Evolutionary conservation across 129 eudicot genomes (phyloP).

Genomic region (Tagetes erecta): DNA sequence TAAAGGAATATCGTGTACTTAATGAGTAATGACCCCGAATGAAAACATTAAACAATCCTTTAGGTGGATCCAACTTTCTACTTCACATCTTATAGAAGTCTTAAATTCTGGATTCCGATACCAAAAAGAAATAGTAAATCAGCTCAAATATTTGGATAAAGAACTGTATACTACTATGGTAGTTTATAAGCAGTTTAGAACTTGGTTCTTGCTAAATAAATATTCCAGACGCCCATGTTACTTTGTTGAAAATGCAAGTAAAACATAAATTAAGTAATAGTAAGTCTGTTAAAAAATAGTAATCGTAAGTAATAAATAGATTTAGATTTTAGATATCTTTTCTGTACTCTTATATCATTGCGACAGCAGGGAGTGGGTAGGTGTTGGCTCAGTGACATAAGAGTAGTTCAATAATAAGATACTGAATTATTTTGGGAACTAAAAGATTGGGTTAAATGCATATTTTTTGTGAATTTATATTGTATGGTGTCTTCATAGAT

Average conservation of each 20-base stretch:
- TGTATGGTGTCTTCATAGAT: background rate
- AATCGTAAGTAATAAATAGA: slow-evolving; percentile 12
- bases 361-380: slow-evolving; percentile 18
- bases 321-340: slow-evolving; percentile 14
- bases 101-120: background rate
- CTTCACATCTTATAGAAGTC: background rate
- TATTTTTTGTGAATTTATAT: background rate
- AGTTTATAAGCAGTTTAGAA: slow-evolving; percentile 9
- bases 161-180: slow-evolving; percentile 17
- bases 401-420: background rate
- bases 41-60: background rate
- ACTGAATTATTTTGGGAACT: background rate
- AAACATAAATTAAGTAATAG: background rate
- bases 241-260: slow-evolving; percentile 5
- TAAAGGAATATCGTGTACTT: slow-evolving; percentile 1
- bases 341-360: background rate
- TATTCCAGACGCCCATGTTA: slow-evolving; percentile 15
- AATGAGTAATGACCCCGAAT: background rate
- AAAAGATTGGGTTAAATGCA: background rate
- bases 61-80: background rate
- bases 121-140: slow-evolving; percentile 2
- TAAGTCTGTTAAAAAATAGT: background rate
- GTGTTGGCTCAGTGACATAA: background rate
- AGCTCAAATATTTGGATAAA: slow-evolving; percentile 13
- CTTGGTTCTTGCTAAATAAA: slow-evolving; percentile 14